A percentile compares a stretch with the other conserved stretches of the same genome.
Conservation (phyloP, 2,329 filamentous ascomycete species). For the Aspergillus novofumigatus region DNA sequence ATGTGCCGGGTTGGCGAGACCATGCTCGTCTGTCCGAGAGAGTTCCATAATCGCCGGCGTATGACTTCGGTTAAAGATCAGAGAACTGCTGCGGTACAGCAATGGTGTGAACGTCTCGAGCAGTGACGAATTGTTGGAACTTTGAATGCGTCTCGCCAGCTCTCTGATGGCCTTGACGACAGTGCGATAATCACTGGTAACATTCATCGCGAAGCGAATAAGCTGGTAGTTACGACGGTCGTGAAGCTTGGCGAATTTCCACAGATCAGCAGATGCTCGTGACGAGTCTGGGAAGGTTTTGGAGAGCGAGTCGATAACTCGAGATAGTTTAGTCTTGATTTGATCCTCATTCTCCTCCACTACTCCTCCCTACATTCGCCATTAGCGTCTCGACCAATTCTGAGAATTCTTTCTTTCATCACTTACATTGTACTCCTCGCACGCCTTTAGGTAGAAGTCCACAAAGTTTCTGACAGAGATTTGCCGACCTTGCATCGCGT, state of each 20-base stretch:
- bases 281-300: constrained; percentile 71
- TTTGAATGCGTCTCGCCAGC: constrained; percentile 74
- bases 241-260: constrained; percentile 86
- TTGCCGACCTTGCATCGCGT: constrained; percentile 77
- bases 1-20: constrained; percentile 73
- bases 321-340: constrained; percentile 65
- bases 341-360: constrained; percentile 64
- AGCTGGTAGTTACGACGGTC: constrained; percentile 88
- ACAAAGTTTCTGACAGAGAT: constrained; percentile 69
- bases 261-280: constrained; percentile 70
- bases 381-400: background rate
- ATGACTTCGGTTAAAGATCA: constrained; percentile 93
- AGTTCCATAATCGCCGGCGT: constrained; percentile 84
- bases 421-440: constrained; percentile 72
- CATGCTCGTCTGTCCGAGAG: constrained; percentile 76
- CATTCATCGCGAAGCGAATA: constrained; percentile 76
- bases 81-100: constrained; percentile 74
- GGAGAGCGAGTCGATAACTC: constrained; percentile 67
- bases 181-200: constrained; percentile 86
- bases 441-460: constrained; percentile 72
- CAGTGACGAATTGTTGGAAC: constrained; percentile 57
- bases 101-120: constrained; percentile 78
- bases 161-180: constrained; percentile 89
- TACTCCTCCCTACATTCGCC: constrained; percentile 60
- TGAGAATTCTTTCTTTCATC: background rate